These are phyloP conservation scores for Lotmaria passim DNA, from an alignment of 208 protist species.

Conservation along the genomic window DNA sequence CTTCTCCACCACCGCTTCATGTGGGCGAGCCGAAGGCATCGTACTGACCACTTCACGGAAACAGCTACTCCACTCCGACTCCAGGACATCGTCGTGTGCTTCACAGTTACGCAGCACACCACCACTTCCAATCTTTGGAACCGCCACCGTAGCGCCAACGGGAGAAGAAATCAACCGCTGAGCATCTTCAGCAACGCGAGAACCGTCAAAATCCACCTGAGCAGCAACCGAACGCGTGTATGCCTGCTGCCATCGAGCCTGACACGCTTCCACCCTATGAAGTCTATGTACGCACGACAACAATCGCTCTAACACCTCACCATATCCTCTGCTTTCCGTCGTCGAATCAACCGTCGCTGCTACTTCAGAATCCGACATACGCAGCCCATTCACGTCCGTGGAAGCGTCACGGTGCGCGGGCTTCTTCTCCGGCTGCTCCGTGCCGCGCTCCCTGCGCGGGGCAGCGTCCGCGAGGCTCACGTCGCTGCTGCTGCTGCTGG, in stretches of 20 bases:
- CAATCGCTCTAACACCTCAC: not conserved
- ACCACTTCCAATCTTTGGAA: too few relatives aligned
- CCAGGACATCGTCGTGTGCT: too few relatives aligned
- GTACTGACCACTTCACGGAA: too few relatives aligned
- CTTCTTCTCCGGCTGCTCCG: not conserved
- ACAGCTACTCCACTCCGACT: too few relatives aligned
- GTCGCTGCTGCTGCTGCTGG: constrained; percentile 7
- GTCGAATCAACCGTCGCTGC: too few relatives aligned
- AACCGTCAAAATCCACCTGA: not conserved
- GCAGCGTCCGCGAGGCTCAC: constrained; percentile 4
- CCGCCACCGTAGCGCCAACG: too few relatives aligned
- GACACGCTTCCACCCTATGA: not conserved
- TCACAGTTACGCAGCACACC: too few relatives aligned
- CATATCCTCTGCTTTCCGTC: too few relatives aligned
- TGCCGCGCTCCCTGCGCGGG: not conserved
- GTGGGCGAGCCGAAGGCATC: too few relatives aligned
- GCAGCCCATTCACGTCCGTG: not conserved
- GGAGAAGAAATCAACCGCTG: too few relatives aligned
- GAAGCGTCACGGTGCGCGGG: not conserved
- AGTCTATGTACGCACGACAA: not conserved
- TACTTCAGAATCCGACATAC: not conserved
- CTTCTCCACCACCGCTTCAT: too few relatives aligned
- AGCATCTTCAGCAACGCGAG: not conserved
- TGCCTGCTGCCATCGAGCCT: constrained; percentile 9
- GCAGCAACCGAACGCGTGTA: not conserved